These are phyloP conservation scores for Pseudopyrenochaeta lycopersici DNA, from an alignment of 2,329 filamentous ascomycete genomes.

Conservation along the genomic window DNA sequence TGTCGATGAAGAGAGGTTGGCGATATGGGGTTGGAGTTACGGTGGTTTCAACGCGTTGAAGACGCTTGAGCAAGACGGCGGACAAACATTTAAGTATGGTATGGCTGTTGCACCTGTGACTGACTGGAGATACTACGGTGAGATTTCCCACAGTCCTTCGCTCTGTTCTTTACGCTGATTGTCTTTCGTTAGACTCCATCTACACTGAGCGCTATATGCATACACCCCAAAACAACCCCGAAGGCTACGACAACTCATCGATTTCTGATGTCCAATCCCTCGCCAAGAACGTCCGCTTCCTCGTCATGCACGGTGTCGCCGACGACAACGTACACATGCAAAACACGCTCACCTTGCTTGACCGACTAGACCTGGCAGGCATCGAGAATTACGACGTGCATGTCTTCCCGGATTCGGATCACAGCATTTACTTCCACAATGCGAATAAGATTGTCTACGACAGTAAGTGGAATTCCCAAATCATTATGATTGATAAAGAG, in stretches of 20 bases:
- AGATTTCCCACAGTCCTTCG: slow-evolving; percentile 1
- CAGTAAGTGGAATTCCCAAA: slow-evolving; percentile 67
- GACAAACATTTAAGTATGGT: slow-evolving; percentile 90
- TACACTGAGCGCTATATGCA: slow-evolving; percentile 99
- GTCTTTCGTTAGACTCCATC: slow-evolving; percentile 69
- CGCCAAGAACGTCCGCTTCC: slow-evolving; percentile 80
- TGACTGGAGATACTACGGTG: slow-evolving; percentile 91
- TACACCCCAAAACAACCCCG: slow-evolving; percentile 81
- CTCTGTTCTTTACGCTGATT: not conserved
- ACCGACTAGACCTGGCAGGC: slow-evolving; percentile 80
- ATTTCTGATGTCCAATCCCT: slow-evolving; percentile 80
- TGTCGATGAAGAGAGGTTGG: slow-evolving; percentile 81
- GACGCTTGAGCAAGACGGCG: slow-evolving; percentile 89
- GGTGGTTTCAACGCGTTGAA: slow-evolving; percentile 96
- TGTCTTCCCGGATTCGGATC: slow-evolving; percentile 95
- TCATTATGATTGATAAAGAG: not conserved
- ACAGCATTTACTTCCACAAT: slow-evolving; percentile 94
- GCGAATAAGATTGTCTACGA: slow-evolving; percentile 92
- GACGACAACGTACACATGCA: slow-evolving; percentile 99
- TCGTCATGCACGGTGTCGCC: slow-evolving; percentile 94
- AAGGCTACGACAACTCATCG: slow-evolving; percentile 78
- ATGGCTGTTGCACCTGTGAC: slow-evolving; percentile 99
- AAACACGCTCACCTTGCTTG: slow-evolving; percentile 86
- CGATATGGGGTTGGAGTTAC: slow-evolving; percentile 99
- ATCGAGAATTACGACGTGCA: slow-evolving; percentile 97